Evolutionary conservation across 768 basidiomycete species (phyloP).

Genomic region (Lentinula edodes): DNA sequence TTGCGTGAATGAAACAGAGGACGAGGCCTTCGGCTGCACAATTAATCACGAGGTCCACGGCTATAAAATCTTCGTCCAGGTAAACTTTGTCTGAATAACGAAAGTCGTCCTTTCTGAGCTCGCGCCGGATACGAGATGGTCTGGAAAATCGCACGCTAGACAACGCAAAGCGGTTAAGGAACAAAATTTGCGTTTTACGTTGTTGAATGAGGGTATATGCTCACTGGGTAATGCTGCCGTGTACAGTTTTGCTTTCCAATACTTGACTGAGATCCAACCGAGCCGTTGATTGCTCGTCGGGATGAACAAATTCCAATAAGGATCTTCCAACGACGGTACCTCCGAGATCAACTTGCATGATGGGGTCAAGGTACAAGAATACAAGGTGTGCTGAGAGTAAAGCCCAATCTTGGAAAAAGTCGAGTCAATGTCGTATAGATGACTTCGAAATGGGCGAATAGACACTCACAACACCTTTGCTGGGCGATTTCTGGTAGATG

Average conservation of each 20-base stretch:
- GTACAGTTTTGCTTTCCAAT: slow-evolving; percentile 66
- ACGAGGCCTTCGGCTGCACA: slow-evolving; percentile 85
- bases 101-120: slow-evolving; percentile 63
- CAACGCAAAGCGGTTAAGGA: slow-evolving; percentile 3
- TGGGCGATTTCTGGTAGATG: background rate
- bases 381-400: slow-evolving; percentile 69
- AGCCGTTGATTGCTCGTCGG: slow-evolving; percentile 76
- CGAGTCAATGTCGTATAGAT: no score
- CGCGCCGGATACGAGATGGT: slow-evolving; percentile 64
- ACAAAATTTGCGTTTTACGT: slow-evolving; percentile 11
- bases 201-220: slow-evolving; percentile 14
- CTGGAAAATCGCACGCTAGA: slow-evolving; percentile 74
- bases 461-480: slow-evolving; percentile 4
- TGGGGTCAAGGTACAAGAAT: slow-evolving; percentile 83
- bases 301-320: slow-evolving; percentile 76
- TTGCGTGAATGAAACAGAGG: slow-evolving; percentile 84
- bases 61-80: slow-evolving; percentile 73
- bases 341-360: slow-evolving; percentile 65
- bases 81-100: slow-evolving; percentile 54
- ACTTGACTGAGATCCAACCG: slow-evolving; percentile 69
- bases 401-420: slow-evolving; percentile 50
- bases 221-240: slow-evolving; percentile 79
- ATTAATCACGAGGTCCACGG: slow-evolving; percentile 85
- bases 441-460: background rate
- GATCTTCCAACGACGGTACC: slow-evolving; percentile 64